Base-by-base conservation (phyloP, 2,329 filamentous ascomycete species). In the Fusarium sp. region DNA sequence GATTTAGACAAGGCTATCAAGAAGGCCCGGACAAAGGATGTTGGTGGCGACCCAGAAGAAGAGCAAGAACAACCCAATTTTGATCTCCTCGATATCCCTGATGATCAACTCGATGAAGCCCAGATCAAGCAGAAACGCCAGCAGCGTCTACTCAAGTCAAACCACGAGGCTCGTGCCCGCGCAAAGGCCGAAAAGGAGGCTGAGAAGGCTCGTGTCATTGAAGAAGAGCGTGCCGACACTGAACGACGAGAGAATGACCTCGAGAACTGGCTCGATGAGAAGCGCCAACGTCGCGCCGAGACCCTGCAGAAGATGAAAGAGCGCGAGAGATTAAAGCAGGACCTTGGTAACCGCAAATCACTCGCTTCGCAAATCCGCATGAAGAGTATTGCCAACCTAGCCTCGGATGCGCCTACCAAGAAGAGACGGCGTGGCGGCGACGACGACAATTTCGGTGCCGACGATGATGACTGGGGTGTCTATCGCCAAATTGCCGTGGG, bases 391-490 rank as follows among this genome's bases (percentile, higher is more conserved):
- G 96, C 96, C 62, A 97, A 97, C 75, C 89, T 99, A 2, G 96
- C 96, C 5, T 94, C 95, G 0, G 96, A 99, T 78, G 90, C 88
- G 7, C 94, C 95, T 1, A 83, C 86, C 68, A 94, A 94, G 78
- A 96, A 97, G 79, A 88, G 95, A 57, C 86, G 93, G 15, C 89
- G 94, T 19, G 94, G 93, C 9, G 92, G 91, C 6, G 95, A 98
- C 76, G 96, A 99, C 74, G 96, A 99, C 76, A 94, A 93, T 62
- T 99, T 99, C 76, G 96, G 96, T 57, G 94, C 94, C 49, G 95
- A 99, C 78, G 96, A 99, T 75, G 94, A 96, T 58, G 96, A 99
- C 78, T 99, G 96, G 96, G 93, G 93, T 59, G 93, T 99, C 15
- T 99, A 99, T 79, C 90, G 96, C 53, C 93, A 93, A 40, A 96